Evolutionary conservation across 805 yeast species (phyloP).

Genomic region (Schwanniomyces vanrijiae): DNA sequence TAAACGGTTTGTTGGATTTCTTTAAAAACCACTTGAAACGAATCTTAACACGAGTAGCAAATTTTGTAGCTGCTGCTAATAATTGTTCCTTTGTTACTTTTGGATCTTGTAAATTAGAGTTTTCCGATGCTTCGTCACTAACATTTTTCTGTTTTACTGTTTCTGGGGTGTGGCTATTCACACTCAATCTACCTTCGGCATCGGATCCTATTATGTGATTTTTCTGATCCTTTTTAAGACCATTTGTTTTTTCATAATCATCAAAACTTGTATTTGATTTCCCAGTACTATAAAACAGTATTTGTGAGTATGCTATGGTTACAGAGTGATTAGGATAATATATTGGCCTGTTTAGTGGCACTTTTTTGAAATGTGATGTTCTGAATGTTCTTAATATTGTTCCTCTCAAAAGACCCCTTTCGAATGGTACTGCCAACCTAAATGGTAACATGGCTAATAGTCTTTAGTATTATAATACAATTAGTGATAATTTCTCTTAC

Average conservation of each 20-base stretch:
- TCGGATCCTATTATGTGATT: neutral
- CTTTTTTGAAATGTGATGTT: neutral
- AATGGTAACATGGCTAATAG: neutral
- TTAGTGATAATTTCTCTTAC: neutral
- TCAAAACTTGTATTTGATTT: neutral
- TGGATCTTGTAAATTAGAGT: neutral
- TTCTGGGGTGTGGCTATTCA: neutral
- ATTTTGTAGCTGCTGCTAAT: slow-evolving; percentile 25
- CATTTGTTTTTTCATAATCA: neutral
- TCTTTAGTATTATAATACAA: neutral
- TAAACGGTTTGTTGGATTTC: slow-evolving; percentile 77
- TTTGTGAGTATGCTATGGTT: neutral
- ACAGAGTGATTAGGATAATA: neutral
- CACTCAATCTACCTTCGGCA: neutral
- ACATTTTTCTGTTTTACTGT: neutral
- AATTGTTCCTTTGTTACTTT: slow-evolving; percentile 22
- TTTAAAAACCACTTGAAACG: slow-evolving; percentile 73
- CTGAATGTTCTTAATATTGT: neutral
- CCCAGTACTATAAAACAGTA: neutral
- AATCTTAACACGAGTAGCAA: slow-evolving; percentile 28
- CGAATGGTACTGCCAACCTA: neutral
- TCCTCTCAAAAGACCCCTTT: neutral
- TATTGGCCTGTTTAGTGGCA: neutral
- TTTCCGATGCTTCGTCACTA: neutral
- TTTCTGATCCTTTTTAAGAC: neutral